A percentile compares a stretch with the other conserved stretches of the same genome.
phyloP scores from a whole-genome alignment of 2,329 filamentous ascomycete genomes.

The Cladosporium oxysporum region DNA sequence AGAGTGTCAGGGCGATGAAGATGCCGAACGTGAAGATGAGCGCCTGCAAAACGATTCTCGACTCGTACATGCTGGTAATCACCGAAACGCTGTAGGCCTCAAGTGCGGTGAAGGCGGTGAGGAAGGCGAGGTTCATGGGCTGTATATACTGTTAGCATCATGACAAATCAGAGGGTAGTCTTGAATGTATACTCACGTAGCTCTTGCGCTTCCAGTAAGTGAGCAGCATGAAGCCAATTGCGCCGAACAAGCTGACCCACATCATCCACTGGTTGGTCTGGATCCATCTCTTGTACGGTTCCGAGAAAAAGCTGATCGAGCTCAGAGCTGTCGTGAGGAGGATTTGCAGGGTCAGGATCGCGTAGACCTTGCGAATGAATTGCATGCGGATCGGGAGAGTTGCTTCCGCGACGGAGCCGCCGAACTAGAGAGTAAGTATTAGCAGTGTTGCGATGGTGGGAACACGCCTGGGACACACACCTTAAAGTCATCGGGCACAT shows the following conservation, averaged over 20 bases:
- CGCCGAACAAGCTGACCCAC: slow-evolving; percentile 81
- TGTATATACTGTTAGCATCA: slow-evolving; percentile 49
- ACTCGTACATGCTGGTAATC: slow-evolving; percentile 85
- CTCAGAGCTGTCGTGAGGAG: slow-evolving; percentile 79
- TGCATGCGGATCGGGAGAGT: slow-evolving; percentile 90
- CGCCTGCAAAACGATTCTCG: slow-evolving; percentile 82
- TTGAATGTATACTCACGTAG: slow-evolving; percentile 6
- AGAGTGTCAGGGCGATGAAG: slow-evolving; percentile 67
- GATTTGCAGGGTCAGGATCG: slow-evolving; percentile 94
- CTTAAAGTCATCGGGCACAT: slow-evolving; percentile 97
- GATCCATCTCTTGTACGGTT: slow-evolving; percentile 80
- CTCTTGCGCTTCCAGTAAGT: slow-evolving; percentile 96
- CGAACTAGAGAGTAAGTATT: slow-evolving; percentile 63
- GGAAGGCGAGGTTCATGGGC: slow-evolving; percentile 91
- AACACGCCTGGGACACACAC: slow-evolving; percentile 42
- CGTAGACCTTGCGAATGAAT: slow-evolving; percentile 81
- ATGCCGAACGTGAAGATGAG: slow-evolving; percentile 77
- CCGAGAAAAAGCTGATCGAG: slow-evolving; percentile 81
- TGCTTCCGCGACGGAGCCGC: slow-evolving; percentile 87
- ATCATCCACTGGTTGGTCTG: slow-evolving; percentile 80
- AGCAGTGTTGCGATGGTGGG: slow-evolving; percentile 5
- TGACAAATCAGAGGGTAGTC: no score
- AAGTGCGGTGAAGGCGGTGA: slow-evolving; percentile 82
- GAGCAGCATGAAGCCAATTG: slow-evolving; percentile 79
- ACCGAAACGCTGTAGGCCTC: slow-evolving; percentile 95